Percentiles rank a stretch among this genome's conserved stretches.
Evolutionary conservation across 2,329 filamentous ascomycete species (phyloP).

Genomic region (Pestalotiopsis sp.): DNA sequence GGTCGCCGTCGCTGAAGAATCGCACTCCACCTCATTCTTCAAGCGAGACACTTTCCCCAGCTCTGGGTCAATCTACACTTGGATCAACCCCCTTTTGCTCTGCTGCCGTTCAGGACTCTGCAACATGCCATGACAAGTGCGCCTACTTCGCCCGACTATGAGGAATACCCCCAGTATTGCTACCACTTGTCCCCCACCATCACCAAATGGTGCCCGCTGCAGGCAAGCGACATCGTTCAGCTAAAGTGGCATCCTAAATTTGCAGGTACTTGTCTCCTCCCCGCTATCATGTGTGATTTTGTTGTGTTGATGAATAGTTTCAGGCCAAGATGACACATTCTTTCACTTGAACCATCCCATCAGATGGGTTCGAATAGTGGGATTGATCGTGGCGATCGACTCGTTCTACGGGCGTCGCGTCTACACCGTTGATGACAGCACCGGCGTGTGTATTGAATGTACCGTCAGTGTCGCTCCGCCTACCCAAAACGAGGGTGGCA

Average conservation of each 20-base stretch:
- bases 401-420: conserved; percentile 48
- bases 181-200: conserved; percentile 65
- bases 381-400: conserved; percentile 67
- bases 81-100: neutral
- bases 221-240: conserved; percentile 49
- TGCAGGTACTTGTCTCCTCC: conserved; percentile 45
- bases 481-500: neutral
- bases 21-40: conserved; percentile 6
- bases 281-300: neutral
- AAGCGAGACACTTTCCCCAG: conserved; percentile 14
- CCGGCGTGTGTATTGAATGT: conserved; percentile 60
- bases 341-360: conserved; percentile 77
- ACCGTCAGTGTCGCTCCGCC: conserved; percentile 27
- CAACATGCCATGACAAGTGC: conserved; percentile 48
- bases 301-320: neutral
- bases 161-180: conserved; percentile 63
- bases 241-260: conserved; percentile 53
- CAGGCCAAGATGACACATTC: conserved; percentile 56
- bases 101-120: conserved; percentile 16
- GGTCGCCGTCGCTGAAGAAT: neutral
- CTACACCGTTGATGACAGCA: conserved; percentile 68
- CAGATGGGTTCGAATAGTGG: conserved; percentile 72
- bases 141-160: conserved; percentile 20
- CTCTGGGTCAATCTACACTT: neutral
- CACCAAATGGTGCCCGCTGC: conserved; percentile 61